Evolutionary conservation across 768 basidiomycete genomes (phyloP), one percentile per base, ranked within the genome.

Genomic region (Lactifluus subvellereus): DNA sequence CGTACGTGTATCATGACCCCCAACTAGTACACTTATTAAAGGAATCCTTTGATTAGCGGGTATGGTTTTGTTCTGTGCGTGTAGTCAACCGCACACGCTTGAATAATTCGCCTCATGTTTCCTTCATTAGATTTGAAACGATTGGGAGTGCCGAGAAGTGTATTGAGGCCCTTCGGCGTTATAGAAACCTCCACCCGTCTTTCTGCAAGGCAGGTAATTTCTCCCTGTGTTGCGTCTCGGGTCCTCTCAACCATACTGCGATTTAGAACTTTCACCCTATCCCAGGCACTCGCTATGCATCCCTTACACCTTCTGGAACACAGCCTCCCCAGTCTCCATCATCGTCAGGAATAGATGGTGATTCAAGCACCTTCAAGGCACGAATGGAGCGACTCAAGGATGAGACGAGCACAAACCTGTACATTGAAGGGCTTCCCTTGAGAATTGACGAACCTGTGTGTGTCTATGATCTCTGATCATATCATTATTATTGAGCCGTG

Each of bases 1-100:
- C 81, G 75, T 83, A 66, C 67, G 78, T 71, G 71, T 72, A 20
- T 69, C 18, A 30, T 51, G 20, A 35, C 47, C 38, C 4, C n/a
- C 27, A 14, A 53, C 22, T 30, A 22, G 54, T 9, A 30, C 20
- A 20, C 40, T 16, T 40, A 51, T 59, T 62, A 6, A 54, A 1
- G 9, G 5, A 16, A 30, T 22, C 40, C 20, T 32, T 43, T 52
- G 33, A 74, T 72, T 71, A 88, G 86, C 58, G 86, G 88, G 6
- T 90, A 90, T 69, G 88, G 89, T 16, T 90, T 90, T 68, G 88
- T 89, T 33, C 71, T 90, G 88, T 90, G 66, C 73, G 87, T 77
- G n/a, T 50, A 37, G 14, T 53, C 59, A 14, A 53, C 27, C 49
- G 11, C n/a, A 47, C 55, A 16, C 33, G 30, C 9, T 27, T 33